These are phyloP conservation scores for Cyclaneusma minus DNA, from an alignment of 2,329 filamentous ascomycete species.

Conservation along the genomic window DNA sequence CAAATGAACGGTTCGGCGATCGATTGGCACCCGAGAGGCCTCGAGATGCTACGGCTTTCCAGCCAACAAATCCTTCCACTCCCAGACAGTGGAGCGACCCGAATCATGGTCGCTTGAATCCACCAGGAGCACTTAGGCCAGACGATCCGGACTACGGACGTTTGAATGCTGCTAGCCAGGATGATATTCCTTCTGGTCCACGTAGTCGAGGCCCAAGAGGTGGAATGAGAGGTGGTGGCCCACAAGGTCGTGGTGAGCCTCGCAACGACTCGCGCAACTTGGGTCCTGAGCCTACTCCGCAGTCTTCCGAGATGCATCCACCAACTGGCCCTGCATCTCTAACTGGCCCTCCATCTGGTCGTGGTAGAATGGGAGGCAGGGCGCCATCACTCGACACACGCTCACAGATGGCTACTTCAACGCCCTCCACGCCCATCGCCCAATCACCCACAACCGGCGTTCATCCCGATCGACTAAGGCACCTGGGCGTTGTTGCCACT, in stretches of 20 bases:
- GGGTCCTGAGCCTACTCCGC: not conserved
- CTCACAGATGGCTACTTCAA: conserved; percentile 7
- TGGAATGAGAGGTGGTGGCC: conserved; percentile 21
- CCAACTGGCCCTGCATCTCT: conserved; percentile 11
- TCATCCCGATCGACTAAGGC: conserved; percentile 34
- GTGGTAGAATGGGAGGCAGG: conserved; percentile 10
- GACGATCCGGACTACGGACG: conserved; percentile 44
- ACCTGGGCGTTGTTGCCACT: conserved; percentile 21
- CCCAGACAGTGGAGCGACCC: conserved; percentile 26
- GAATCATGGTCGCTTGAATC: conserved; percentile 31
- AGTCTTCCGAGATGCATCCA: not conserved
- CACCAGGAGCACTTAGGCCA: conserved; percentile 4
- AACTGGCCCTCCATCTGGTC: conserved; percentile 17
- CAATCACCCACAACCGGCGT: conserved; percentile 20
- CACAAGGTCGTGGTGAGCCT: conserved; percentile 20
- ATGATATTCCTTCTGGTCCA: conserved; percentile 37
- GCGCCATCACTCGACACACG: conserved; percentile 12
- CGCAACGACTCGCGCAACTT: conserved; percentile 22
- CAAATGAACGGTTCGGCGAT: conserved; percentile 27
- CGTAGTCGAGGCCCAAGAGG: conserved; percentile 31
- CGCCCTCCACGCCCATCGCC: conserved; percentile 6
- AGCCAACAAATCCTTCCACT: conserved; percentile 17
- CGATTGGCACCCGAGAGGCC: conserved; percentile 24
- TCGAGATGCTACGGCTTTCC: conserved; percentile 25
- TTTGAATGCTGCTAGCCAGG: conserved; percentile 32